Percentiles rank a stretch among this genome's conserved stretches.
phyloP scores from a whole-genome alignment of 148 eudicot species.

The Nepenthes gracilis region DNA sequence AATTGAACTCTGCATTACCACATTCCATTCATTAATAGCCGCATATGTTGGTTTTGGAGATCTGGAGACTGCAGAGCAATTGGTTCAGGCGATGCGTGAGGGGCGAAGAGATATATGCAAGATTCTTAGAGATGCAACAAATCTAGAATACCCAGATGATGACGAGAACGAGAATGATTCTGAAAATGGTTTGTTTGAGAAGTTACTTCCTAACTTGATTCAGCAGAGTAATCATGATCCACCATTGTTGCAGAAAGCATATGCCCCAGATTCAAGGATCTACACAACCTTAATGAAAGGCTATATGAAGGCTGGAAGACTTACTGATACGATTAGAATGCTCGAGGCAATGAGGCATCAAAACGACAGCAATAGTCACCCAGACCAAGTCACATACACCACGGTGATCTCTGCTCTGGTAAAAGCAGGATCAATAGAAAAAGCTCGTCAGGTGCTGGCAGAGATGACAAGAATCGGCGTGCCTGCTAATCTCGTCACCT shows the following conservation, averaged over 20 bases:
- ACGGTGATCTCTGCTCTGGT: conserved; percentile 82
- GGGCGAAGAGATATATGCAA: conserved; percentile 61
- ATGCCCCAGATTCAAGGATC: conserved; percentile 60
- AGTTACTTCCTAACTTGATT: conserved; percentile 39
- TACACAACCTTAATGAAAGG: conserved; percentile 97
- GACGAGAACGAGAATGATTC: conserved; percentile 6
- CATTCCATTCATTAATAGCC: conserved; percentile 84
- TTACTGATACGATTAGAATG: conserved; percentile 69
- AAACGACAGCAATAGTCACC: conserved; percentile 60
- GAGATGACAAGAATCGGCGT: conserved; percentile 70
- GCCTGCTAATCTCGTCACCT: conserved; percentile 66
- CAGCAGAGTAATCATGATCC: conserved; percentile 23
- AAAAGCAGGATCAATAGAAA: conserved; percentile 74
- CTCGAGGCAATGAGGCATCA: conserved; percentile 88
- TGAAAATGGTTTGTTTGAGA: conserved; percentile 28
- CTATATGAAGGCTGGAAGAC: conserved; percentile 80
- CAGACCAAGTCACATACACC: conserved; percentile 86
- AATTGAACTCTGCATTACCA: conserved; percentile 65
- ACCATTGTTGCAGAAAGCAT: conserved; percentile 45
- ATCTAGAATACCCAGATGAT: conserved; percentile 9
- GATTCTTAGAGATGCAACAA: conserved; percentile 38
- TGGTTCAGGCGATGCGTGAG: conserved; percentile 90
- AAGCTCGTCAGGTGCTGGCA: conserved; percentile 55
- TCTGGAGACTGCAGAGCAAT: conserved; percentile 52
- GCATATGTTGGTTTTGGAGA: conserved; percentile 93